A percentile compares a stretch with the other conserved stretches of the same genome.
Conservation (phyloP, 139 green algal species). For the Tetratostichococcus sp. region DNA sequence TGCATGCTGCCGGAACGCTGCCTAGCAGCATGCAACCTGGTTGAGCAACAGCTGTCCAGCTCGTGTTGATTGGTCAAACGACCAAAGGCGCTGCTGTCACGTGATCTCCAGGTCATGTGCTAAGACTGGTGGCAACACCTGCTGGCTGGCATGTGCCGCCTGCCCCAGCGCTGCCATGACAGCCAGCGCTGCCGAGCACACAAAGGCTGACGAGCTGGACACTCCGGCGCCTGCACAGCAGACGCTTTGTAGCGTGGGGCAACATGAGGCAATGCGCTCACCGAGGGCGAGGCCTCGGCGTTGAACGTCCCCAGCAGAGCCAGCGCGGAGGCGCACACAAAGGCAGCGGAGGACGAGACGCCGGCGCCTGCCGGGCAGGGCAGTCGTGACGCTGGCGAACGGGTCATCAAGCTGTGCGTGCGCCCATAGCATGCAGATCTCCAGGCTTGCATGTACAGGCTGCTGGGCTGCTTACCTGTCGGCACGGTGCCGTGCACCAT, state of each 20-base stretch:
- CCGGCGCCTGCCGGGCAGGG: conserved; percentile 60
- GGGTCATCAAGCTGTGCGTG: too few species aligned
- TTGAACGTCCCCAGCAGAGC: conserved; percentile 65
- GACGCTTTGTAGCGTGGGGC: too few species aligned
- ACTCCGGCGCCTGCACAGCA: conserved; percentile 36
- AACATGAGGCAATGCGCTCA: too few species aligned
- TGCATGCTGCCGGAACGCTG: not conserved
- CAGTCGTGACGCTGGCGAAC: not conserved
- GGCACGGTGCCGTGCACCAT: conserved; percentile 85
- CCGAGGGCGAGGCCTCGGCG: conserved; percentile 22
- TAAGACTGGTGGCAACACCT: too few species aligned
- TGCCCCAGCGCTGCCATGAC: conserved; percentile 24
- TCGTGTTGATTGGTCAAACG: too few species aligned
- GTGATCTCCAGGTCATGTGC: too few species aligned
- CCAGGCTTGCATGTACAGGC: too few species aligned
- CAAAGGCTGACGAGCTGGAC: conserved; percentile 37
- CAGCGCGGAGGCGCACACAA: conserved; percentile 82
- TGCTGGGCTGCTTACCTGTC: conserved; percentile 51
- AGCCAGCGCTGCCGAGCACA: conserved; percentile 29
- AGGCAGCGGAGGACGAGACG: conserved; percentile 81
- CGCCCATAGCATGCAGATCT: too few species aligned
- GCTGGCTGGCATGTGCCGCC: not conserved
- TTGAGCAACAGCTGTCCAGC: too few species aligned
- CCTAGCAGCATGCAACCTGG: too few species aligned
- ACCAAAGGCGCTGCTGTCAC: too few species aligned